These are phyloP conservation scores for Silene noctiflora DNA, from an alignment of 179 eudicot genomes.

Conservation along the genomic window DNA sequence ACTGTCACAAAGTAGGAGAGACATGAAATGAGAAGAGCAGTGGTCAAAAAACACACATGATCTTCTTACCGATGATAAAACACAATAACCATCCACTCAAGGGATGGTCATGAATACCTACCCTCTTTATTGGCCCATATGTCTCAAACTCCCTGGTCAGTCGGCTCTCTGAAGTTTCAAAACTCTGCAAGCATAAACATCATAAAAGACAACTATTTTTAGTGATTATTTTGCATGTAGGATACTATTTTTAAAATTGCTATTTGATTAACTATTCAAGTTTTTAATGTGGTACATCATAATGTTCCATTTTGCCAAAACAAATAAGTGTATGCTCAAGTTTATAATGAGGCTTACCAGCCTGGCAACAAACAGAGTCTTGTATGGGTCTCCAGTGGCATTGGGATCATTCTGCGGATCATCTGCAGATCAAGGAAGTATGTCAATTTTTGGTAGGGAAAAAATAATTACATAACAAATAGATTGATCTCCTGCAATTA, in stretches of 20 bases:
- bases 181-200: constrained; percentile 51
- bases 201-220: background rate
- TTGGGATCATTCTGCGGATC: constrained; percentile 85
- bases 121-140: constrained; percentile 99
- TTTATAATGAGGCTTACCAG: constrained; percentile 53
- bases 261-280: background rate
- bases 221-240: too few relatives aligned
- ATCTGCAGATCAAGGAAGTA: constrained; percentile 44
- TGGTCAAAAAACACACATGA: constrained; percentile 6
- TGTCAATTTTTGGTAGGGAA: background rate
- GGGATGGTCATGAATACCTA: constrained; percentile 67
- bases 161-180: constrained; percentile 96
- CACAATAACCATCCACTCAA: constrained; percentile 63
- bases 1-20: background rate
- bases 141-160: constrained; percentile 99
- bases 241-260: background rate
- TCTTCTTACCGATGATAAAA: constrained; percentile 65
- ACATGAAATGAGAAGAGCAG: background rate
- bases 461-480: background rate
- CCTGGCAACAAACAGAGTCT: constrained; percentile 90
- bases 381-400: constrained; percentile 93
- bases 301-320: background rate
- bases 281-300: background rate
- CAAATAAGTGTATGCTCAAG: background rate
- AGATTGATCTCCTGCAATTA: background rate